Evolutionary conservation across 441 rosid genomes (phyloP).

Genomic region (Populus hybrid): DNA sequence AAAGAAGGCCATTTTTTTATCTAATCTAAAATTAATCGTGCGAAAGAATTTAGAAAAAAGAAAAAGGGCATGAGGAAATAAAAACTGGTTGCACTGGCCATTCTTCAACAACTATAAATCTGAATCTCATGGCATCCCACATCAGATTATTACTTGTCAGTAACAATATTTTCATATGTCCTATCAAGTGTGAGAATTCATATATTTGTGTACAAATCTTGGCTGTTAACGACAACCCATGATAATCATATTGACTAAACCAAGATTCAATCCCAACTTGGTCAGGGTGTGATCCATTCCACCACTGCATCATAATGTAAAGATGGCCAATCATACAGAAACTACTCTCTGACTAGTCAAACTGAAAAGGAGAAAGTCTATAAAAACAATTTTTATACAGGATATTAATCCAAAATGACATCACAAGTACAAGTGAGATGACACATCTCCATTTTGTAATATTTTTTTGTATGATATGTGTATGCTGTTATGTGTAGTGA

Average conservation of each 20-base stretch:
- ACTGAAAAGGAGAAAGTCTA: background rate
- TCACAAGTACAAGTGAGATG: background rate
- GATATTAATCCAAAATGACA: background rate
- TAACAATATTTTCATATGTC: no score
- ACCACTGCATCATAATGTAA: background rate
- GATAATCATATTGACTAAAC: background rate
- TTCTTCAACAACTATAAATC: no score
- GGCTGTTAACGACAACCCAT: background rate
- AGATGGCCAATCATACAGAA: background rate
- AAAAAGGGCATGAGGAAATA: background rate
- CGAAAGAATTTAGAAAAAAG: background rate
- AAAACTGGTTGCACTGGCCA: background rate
- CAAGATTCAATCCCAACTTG: background rate
- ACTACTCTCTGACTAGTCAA: background rate
- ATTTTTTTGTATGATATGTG: background rate
- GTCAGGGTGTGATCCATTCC: background rate
- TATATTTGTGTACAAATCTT: no score
- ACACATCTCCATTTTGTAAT: background rate
- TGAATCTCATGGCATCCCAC: no score
- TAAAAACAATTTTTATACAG: background rate
- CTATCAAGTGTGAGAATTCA: no score
- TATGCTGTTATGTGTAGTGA: background rate
- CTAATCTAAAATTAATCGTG: background rate
- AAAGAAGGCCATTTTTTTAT: background rate
- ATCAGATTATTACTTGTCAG: no score